Base-by-base conservation (phyloP, 148 eudicot species). In the Amaranthus cruentus region DNA sequence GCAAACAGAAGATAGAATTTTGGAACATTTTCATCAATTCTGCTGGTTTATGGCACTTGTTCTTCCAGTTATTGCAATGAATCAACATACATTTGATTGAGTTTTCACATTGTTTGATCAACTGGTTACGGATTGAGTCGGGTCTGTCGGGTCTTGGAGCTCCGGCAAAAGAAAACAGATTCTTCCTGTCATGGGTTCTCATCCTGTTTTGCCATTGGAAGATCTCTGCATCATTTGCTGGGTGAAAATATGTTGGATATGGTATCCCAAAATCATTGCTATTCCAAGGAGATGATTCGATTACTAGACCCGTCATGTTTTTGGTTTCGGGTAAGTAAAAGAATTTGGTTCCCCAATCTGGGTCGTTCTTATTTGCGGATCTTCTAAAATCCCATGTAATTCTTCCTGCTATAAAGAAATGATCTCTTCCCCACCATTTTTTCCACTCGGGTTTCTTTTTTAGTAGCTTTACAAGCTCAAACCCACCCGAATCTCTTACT, bases 231-330 rank as follows among this genome's bases (percentile, higher is more conserved):
- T 84, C 84, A 6, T 74, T 82, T 58, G 76, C 80, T 0, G 97
- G 90, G 73, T 91, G 95, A 73, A 91, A 91, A 44, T 87, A 88
- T 6, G 93, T 85, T 0, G 95, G 97, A 70, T 92, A 92, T 8
- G 97, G 92, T 42, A 92, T 89, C 9, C 91, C 84, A 6, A 85
- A 81, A 73, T 92, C 97, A 13, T 81, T 83, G 7, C 46, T 76
- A 60, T 82, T 80, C 90, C 88, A 82, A 0, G 87, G 90, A 9
- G 80, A 76, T 5, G 91, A 81, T 57, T 92, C 95, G 10, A 90
- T 85, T 0, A 76, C 78, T 6, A 89, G 71, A 15, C 84, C 83
- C 3, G 91, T 75, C 84, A 88, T 82, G 75, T 84, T 84, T 53
- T 71, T 81, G 4, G 84, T 70, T 71, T 81, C 82, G 0, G 95